Evolutionary conservation across 768 basidiomycete species (phyloP), one percentile per base, ranked within the genome.

Genomic region (Boletus huronensis): DNA sequence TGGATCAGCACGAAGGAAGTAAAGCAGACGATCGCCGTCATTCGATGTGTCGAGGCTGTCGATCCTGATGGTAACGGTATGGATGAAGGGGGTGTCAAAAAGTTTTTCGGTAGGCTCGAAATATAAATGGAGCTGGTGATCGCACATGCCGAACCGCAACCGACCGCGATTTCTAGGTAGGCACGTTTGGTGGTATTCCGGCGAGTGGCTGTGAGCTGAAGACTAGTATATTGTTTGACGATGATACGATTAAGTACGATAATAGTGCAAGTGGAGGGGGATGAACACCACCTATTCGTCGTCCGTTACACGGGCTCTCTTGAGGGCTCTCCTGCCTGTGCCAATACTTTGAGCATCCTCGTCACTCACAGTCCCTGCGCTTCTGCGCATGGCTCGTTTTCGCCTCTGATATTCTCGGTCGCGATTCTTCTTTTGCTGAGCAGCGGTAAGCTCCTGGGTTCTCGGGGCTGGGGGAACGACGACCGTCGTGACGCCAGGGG

Each of bases 1-100:
- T 98, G 96, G 96, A 71, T 98, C 60, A 88, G 78, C 54, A 76
- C 92, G 7, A 85, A 86, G 60, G 85, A 90, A 40, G 72, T 79
- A 11, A 83, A 79, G 59, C 84, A 90, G 62, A 87, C 83, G 10
- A 88, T 98, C 48, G 85, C 85, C 6, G 75, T 87, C 23, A 76
- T 83, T 53, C 80, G 90, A 45, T 90, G 91, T 64, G 86, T 98
- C 36, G 87, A 93, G 66, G 84, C 81, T 16, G 85, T 82, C 11
- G 92, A 96, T 69, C 81, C 87, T 21, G 88, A 88, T 57, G 83
- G 83, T 5, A 83, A 79, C 11, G 80, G 82, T 4, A 76, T 85
- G 78, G 79, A 82, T 52, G 80, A 82, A 59, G 70, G 49, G 26
- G 77, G 64, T 6, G 63, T 87, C 44, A 81, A 81, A 64, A 70